Evolutionary conservation across 2,329 filamentous ascomycete species (phyloP), one percentile per base, ranked within the genome.

Genomic region (Aspergillus pseudoglaucus): DNA sequence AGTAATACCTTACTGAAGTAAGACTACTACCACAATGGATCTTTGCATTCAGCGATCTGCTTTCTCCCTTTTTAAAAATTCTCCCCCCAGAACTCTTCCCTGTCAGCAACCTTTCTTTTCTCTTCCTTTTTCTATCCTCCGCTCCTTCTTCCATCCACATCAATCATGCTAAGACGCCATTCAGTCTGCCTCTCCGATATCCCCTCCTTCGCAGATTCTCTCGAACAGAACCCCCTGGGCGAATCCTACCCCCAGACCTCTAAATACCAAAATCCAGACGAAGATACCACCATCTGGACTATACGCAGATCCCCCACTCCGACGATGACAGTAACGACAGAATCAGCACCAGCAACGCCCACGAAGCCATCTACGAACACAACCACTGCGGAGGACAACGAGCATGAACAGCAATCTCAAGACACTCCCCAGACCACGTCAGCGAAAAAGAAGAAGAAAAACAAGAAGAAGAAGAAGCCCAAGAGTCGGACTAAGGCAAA

Each of bases 111-210:
- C 37, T 39, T 15, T 20, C 17, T 39, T 30, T 12, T 30, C 10
- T 12, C 17, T 18, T 12, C 20, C 37, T 18, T 10, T 12, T 39
- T 39, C 37, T 18, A 22, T 10, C 10, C 15, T 39, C 37, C 17
- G 5, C 17, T 18, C 17, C 17, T 39, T 20, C 5, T 10, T 17
- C 17, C 6, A 39, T 20, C 37, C 10, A 20, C 22, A 25, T 23
- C 35, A 42, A 17, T 6, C 14, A 55, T 55, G 53, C 20, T 32
- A 14, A 51, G 55, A 37, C 49, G 51, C 18, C 35, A 47, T 17
- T 53, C 57, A 10, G 50, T 57, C 46, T 57, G 57, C 42, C 27
- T 54, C 4, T 49, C 54, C 9, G 54, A 58, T 7, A 22, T 55
- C 9, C 52, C 48, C 4, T 47, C 49, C 3, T 35, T 30, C 4